Evolutionary conservation across 805 yeast genomes (phyloP).

Genomic region (Huiozyma naganishii): DNA sequence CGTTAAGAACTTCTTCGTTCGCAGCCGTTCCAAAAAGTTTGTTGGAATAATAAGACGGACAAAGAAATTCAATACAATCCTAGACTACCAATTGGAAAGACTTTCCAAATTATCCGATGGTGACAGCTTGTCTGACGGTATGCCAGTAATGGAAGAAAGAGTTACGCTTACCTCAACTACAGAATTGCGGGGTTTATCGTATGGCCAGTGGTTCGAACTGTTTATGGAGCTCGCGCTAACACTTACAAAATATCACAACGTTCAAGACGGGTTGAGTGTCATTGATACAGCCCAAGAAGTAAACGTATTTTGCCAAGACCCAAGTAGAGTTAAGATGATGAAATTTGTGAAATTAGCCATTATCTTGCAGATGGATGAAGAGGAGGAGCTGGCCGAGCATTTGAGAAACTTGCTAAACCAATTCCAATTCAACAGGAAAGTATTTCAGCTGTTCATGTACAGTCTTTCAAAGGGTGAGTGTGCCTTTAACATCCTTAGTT

Average conservation of each 20-base stretch:
- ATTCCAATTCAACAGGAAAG: constrained; percentile 65
- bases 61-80: constrained; percentile 47
- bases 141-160: constrained; percentile 32
- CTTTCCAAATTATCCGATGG: constrained; percentile 57
- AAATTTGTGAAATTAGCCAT: constrained; percentile 60
- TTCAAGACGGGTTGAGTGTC: constrained; percentile 56
- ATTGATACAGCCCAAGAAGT: constrained; percentile 67
- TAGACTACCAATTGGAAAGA: constrained; percentile 65
- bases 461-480: constrained; percentile 47
- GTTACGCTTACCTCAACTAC: constrained; percentile 37
- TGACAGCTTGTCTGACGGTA: constrained; percentile 28
- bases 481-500: constrained; percentile 52
- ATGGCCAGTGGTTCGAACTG: constrained; percentile 76
- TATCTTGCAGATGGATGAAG: constrained; percentile 37
- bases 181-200: constrained; percentile 63
- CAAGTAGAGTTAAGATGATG: constrained; percentile 47
- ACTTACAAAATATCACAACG: constrained; percentile 47
- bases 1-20: constrained; percentile 68
- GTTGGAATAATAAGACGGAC: constrained; percentile 57
- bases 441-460: constrained; percentile 54
- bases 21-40: constrained; percentile 60
- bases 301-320: constrained; percentile 65
- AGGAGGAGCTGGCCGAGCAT: constrained; percentile 41
- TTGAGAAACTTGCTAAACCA: constrained; percentile 54
- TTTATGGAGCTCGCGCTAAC: constrained; percentile 71